Conservation (phyloP, 2,329 filamentous ascomycete species). For the Pestalotiopsis sp. region DNA sequence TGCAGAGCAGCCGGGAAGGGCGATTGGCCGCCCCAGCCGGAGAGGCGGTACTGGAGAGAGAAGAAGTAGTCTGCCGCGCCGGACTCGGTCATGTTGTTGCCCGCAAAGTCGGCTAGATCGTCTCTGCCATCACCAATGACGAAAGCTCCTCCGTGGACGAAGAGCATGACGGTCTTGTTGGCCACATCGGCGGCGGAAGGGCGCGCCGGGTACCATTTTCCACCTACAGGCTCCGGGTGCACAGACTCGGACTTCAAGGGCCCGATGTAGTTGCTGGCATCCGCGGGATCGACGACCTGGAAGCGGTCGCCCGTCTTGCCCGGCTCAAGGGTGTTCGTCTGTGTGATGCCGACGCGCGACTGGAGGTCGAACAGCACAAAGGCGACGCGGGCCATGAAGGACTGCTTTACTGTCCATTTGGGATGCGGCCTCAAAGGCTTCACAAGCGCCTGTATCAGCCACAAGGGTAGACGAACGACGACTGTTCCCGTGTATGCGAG, state of each 20-base stretch:
- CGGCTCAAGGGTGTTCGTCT: slow-evolving; percentile 10
- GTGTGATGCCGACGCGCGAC: slow-evolving; percentile 12
- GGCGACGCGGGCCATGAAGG: slow-evolving; percentile 11
- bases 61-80: slow-evolving; percentile 37
- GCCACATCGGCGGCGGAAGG: neutral
- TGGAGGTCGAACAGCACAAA: neutral
- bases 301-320: slow-evolving; percentile 14
- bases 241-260: slow-evolving; percentile 10
- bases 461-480: slow-evolving; percentile 15
- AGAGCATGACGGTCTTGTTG: slow-evolving; percentile 37
- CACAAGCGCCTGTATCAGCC: slow-evolving; percentile 13
- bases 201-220: slow-evolving; percentile 24
- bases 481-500: slow-evolving; percentile 5
- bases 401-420: slow-evolving; percentile 15
- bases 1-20: slow-evolving; percentile 53
- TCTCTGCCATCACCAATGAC: slow-evolving; percentile 45
- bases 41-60: neutral
- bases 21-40: slow-evolving; percentile 21
- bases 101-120: slow-evolving; percentile 34
- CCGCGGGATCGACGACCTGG: neutral
- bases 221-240: slow-evolving; percentile 17
- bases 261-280: slow-evolving; percentile 13
- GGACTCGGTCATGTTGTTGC: slow-evolving; percentile 35
- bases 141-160: slow-evolving; percentile 52
- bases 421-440: slow-evolving; percentile 16